A percentile compares a stretch with the other conserved stretches of the same genome.
Conservation (phyloP, 164 flowering plant species). For the Vitis labrusca region DNA sequence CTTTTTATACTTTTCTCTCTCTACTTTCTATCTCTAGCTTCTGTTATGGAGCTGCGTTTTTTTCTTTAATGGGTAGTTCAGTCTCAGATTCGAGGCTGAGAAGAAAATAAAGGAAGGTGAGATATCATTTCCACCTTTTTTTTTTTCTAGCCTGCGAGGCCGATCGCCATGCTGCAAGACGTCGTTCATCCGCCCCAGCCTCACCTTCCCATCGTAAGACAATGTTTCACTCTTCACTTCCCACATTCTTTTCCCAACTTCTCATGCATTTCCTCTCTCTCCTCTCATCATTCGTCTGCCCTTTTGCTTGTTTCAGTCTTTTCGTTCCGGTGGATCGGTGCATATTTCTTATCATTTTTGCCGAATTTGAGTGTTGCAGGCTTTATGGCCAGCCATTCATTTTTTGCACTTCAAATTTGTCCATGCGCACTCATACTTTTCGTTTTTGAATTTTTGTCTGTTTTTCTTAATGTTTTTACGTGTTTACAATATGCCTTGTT, state of each 20-base stretch:
- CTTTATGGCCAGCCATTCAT: too few species aligned
- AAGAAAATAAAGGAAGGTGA: too few species aligned
- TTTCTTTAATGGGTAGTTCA: neutral
- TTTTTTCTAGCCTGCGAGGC: neutral
- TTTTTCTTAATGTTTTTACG: too few species aligned
- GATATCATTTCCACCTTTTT: neutral
- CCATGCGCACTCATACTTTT: too few species aligned
- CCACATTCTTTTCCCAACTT: neutral
- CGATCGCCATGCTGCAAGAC: conserved; percentile 36
- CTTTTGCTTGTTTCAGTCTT: too few species aligned
- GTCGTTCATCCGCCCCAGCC: conserved; percentile 34
- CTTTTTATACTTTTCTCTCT: conserved; percentile 1
- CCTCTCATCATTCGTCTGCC: neutral
- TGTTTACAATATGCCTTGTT: too few species aligned
- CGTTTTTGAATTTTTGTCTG: too few species aligned
- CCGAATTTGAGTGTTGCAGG: too few species aligned
- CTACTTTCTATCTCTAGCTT: neutral
- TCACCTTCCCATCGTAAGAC: conserved; percentile 30
- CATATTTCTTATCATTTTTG: too few species aligned
- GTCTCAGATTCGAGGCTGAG: too few species aligned
- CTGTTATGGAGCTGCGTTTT: neutral
- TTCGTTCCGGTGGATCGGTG: too few species aligned
- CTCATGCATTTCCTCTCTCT: conserved; percentile 3
- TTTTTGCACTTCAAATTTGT: too few species aligned
- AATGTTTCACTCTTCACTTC: conserved; percentile 3